Base-by-base conservation (phyloP, 1,139 yeast genomes). In the Williopsis jadinii region DNA sequence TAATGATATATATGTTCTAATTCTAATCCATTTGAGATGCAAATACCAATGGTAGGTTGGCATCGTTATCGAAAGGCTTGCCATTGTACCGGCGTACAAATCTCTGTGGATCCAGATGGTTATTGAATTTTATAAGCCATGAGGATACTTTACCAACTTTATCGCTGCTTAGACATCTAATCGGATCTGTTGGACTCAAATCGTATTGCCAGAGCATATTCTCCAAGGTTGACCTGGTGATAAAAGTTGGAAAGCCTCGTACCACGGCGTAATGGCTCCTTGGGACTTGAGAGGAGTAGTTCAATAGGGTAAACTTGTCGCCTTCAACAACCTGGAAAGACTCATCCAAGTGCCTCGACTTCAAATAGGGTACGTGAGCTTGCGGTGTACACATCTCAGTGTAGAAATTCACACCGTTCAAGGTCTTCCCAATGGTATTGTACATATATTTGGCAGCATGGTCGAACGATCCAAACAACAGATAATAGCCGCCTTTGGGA, bases 41-140 rank as follows among this genome's bases (percentile, higher is more conserved):
- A 37, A 61, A 64, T 10, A 70, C 55, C 28, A 60, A 53, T 2
- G 71, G 68, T 38, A 55, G 50, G 13, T 50, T 45, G 3, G 48
- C 46, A 5, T 68, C 61, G 34, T 59, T 52, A 31, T 71, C 71
- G 46, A 69, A 63, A 15, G 54, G 54, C 39, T 64, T 67, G 6
- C 81, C 79, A 56, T 82, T 75, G 54, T 65, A 71, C 46, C 72
- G 72, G n/a, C 76, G 58, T 2, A 73, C 75, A 48, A 80, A 77
- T 38, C 82, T 56, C 29, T 51, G 55, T 0, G 88, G 82, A 48
- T 75, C 76, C 3, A 61, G 56, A n/a, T 54, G 55, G 46, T 67
- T 67, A 11, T 64, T 63, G 54, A 83, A 81, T 36, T 74, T 60
- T 6, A 82, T 58, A 11, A 80, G 58, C 52, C 67, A 67, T 11